These are phyloP conservation scores for Leucocoprinus leucothites DNA, from an alignment of 768 basidiomycete genomes.

Conservation along the genomic window DNA sequence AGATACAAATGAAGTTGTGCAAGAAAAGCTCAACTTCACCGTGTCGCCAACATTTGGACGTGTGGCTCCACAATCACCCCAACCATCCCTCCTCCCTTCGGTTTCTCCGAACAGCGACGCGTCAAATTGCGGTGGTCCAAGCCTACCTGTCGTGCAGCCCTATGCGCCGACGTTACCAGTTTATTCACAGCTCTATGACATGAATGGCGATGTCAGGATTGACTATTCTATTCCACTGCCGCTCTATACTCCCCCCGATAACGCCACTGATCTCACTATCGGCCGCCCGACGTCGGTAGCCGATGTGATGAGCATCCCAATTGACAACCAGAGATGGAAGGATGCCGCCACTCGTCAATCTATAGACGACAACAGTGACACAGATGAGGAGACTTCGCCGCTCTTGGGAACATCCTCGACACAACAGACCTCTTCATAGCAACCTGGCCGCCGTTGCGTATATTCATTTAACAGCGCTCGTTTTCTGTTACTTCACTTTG, in stretches of 20 bases:
- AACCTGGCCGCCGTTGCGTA: too few relatives aligned
- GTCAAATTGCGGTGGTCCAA: slow-evolving; percentile 5
- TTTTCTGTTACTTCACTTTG: neutral
- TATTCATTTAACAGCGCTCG: neutral
- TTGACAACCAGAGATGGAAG: neutral
- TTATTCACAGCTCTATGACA: slow-evolving; percentile 76
- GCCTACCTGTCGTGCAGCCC: slow-evolving; percentile 15
- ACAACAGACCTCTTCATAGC: neutral
- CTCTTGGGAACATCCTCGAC: neutral
- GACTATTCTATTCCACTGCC: slow-evolving; percentile 66
- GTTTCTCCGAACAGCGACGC: neutral
- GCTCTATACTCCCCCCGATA: slow-evolving; percentile 45
- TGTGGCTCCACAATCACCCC: slow-evolving; percentile 31
- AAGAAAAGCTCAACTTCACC: slow-evolving; percentile 36
- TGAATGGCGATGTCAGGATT: slow-evolving; percentile 69
- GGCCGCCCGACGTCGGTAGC: neutral
- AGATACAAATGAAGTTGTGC: slow-evolving; percentile 28
- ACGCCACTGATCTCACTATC: neutral
- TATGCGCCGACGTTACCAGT: slow-evolving; percentile 48
- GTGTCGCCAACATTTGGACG: slow-evolving; percentile 52
- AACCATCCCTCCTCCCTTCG: slow-evolving; percentile 11
- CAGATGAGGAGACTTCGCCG: slow-evolving; percentile 7
- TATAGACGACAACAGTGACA: neutral
- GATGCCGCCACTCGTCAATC: neutral
- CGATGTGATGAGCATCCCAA: neutral